Conservation (phyloP, 1,139 yeast genomes). For the Protomyces lactucae-debilis region DNA sequence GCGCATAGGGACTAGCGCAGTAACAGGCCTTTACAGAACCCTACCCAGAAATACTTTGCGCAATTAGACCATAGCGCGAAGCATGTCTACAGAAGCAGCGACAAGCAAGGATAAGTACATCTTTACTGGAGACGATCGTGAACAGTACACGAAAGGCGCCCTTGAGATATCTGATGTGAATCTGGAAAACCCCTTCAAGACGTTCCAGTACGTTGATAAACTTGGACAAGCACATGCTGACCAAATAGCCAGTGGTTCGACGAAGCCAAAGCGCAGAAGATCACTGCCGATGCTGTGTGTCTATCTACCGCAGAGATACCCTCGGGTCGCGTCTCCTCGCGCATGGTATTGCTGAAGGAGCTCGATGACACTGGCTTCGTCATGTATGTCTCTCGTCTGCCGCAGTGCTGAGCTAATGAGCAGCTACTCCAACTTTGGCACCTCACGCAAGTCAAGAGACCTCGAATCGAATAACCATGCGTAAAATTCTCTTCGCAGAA, state of each 20-base stretch:
- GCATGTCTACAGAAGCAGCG: neutral
- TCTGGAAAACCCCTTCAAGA: conserved; percentile 17
- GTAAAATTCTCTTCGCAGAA: conserved; percentile 38
- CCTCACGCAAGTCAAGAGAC: conserved; percentile 75
- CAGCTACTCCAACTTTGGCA: conserved; percentile 73
- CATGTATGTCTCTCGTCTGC: conserved; percentile 42
- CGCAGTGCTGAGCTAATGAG: neutral
- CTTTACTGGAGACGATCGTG: conserved; percentile 24
- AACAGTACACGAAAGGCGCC: conserved; percentile 27
- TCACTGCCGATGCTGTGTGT: conserved; percentile 65
- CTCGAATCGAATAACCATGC: conserved; percentile 68
- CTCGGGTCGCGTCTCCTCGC: conserved; percentile 76
- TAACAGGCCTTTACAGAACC: no score
- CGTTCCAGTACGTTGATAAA: conserved; percentile 38
- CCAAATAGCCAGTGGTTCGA: conserved; percentile 80
- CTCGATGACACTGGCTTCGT: conserved; percentile 73
- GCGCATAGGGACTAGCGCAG: no score
- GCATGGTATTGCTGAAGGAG: conserved; percentile 83
- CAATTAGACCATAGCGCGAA: neutral
- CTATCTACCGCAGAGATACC: conserved; percentile 85
- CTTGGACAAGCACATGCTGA: neutral
- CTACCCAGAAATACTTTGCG: no score
- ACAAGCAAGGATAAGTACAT: conserved; percentile 12
- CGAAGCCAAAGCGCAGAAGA: conserved; percentile 53
- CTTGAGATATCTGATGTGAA: conserved; percentile 12